Evolutionary conservation across 129 eudicot genomes (phyloP).

Genomic region (Rutidosis leptorrhynchoides): DNA sequence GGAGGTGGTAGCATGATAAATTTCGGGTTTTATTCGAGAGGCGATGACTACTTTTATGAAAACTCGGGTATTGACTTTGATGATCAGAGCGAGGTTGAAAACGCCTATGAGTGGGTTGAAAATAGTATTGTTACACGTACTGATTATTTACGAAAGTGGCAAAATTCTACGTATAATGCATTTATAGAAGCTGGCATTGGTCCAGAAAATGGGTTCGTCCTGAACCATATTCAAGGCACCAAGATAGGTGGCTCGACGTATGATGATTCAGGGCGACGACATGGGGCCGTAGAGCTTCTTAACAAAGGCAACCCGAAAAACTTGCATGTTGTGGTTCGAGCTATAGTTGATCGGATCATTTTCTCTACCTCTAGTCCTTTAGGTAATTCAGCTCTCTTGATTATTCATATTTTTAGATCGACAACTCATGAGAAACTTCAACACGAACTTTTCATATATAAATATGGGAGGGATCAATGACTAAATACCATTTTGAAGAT

Average conservation of each 20-base stretch:
- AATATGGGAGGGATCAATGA: too few relatives aligned
- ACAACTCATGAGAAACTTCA: not conserved
- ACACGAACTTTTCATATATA: too few relatives aligned
- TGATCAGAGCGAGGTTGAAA: not conserved
- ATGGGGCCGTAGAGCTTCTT: conserved; percentile 9
- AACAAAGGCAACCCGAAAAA: conserved; percentile 1
- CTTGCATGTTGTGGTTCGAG: not conserved
- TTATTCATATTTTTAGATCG: not conserved
- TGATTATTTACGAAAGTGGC: not conserved
- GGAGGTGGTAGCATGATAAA: conserved; percentile 12
- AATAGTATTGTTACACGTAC: conserved; percentile 4
- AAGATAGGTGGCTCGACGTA: conserved; percentile 9
- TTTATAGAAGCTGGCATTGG: not conserved
- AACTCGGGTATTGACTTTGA: not conserved
- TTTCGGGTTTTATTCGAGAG: conserved; percentile 13
- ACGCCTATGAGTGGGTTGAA: conserved; percentile 3
- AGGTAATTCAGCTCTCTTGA: not conserved
- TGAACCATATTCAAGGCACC: conserved; percentile 1
- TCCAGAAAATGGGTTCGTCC: not conserved
- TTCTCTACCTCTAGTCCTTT: not conserved
- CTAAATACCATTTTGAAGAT: too few relatives aligned
- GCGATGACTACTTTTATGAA: not conserved
- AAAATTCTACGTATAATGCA: conserved; percentile 2
- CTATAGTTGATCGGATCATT: not conserved
- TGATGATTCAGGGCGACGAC: conserved; percentile 13